Evolutionary conservation across 176 grass and related monocot genomes (phyloP), one percentile per base, ranked within the genome.

Genomic region (Zea luxurians): DNA sequence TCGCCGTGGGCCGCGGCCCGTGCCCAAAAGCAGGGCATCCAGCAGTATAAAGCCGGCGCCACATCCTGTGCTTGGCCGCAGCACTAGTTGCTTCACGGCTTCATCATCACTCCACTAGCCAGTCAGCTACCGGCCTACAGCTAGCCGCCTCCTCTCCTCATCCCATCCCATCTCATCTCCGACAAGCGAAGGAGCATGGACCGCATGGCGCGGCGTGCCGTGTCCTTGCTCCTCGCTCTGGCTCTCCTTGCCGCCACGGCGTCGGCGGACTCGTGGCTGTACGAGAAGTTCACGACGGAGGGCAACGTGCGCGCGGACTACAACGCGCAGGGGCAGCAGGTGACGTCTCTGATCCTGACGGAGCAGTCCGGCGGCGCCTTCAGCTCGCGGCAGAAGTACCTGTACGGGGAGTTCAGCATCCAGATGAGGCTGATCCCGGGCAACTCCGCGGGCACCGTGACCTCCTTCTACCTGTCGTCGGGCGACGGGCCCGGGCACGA

Each of bases 351-450:
- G 2, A 13, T 71, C 55, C 79, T 81, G 4, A n/a, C 17, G 13
- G 55, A 4, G 10, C 55, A 72, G 44, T 81, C 79, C 3, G 79
- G 79, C 44, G 68, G 64, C 66, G 41, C n/a, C 13, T 72, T 81
- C 79, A 2, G 3, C 4, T 72, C 79, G 10, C 46, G 15, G 0
- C 1, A 73, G 2, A 70, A 63, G 64, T 88, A 88, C 82, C 76
- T 76, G 47, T 88, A 76, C 82, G 86, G 86, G 71, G 47, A 76
- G 71, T 88, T 88, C 64, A 64, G 57, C 81, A 78, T 88, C 57
- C 34, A 80, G 76, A 84, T 88, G 81, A 88, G 80, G 86, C 82
- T 88, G 21, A 59, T 80, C 77, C 62, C 17, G 13, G 86, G 86
- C 71, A 58, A 84, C 76, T 88, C 86, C 6, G 81, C 81, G 4